Percentiles rank a stretch among this genome's conserved stretches.
phyloP scores from a whole-genome alignment of 257 asterid genomes.

The Solanum bulbocastanum region DNA sequence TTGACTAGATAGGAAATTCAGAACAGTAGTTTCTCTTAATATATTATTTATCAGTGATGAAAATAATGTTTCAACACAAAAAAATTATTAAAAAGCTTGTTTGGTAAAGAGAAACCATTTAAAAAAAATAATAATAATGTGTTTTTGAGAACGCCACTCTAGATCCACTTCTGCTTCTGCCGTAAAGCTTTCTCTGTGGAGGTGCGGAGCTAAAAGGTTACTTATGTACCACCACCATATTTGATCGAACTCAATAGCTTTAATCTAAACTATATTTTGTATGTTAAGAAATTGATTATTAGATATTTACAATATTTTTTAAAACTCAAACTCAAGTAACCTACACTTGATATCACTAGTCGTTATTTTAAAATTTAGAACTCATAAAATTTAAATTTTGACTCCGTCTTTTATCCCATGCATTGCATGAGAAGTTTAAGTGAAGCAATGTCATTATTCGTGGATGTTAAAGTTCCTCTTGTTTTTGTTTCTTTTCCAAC shows the following conservation, averaged over 20 bases:
- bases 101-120: neutral
- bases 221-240: neutral
- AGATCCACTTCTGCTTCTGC: neutral
- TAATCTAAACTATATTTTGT: neutral
- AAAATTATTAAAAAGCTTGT: neutral
- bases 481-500: neutral
- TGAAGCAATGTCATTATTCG: conserved; percentile 3
- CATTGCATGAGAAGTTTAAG: conserved; percentile 9
- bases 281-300: neutral
- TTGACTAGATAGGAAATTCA: neutral
- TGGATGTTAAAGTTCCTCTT: neutral
- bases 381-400: neutral
- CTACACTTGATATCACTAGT: neutral
- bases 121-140: neutral
- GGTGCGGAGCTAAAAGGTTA: neutral
- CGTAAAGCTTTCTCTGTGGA: neutral
- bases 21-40: neutral
- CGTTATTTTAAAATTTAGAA: neutral
- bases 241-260: neutral
- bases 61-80: neutral
- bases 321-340: neutral
- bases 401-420: neutral
- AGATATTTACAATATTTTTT: neutral
- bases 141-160: neutral
- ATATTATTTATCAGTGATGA: neutral